Evolutionary conservation across 225 moss, liverwort and hornwort genomes (phyloP), one percentile per base, ranked within the genome.

Genomic region (Sphagnum contortum): DNA sequence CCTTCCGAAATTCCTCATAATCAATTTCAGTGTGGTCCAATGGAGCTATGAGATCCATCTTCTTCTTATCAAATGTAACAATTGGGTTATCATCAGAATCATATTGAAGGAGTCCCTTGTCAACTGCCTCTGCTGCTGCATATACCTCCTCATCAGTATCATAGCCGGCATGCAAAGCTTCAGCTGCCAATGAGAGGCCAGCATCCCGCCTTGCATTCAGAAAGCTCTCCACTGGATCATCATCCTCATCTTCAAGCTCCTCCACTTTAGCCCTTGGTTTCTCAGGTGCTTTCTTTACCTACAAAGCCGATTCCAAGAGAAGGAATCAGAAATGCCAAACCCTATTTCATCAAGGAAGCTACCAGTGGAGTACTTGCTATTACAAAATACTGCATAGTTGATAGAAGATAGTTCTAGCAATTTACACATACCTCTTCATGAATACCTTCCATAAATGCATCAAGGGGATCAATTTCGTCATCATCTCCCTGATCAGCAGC

Each of bases 11-110:
- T 11, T 79, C 80, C 8, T 89, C 89, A 74, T 98, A 98, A 65
- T 98, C 93, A 64, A 98, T 77, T 66, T 91, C 87, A 55, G 47
- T 70, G 65, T 98, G 98, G 49, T 98, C 93, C 68, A 98, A 69
- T 5, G 81, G 89, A 47, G 93, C 75, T 66, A 98, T 85, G 52
- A 91, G 71, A 59, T 93, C 98, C 4, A 91, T 83, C 73, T 89
- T 98, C 75, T 89, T 91, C 65, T 87, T 85, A 64, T 98, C 93
- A 58, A 81, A 45, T 48, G 87, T 92, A 48, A 98, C 80, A 64
- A 98, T 81, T n/a, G 93, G 89, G 71, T 98, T 98, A 69, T 98
- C 98, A 77, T 98, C 98, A 10, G 91, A 93, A 64, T 98, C 98
- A 59, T 98, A 98, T 72, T 98, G 93, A 65, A 93, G 66, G 57